A percentile compares a stretch with the other conserved stretches of the same genome.
Evolutionary conservation across 768 basidiomycete genomes (phyloP).

Genomic region (Kwoniella europaea): DNA sequence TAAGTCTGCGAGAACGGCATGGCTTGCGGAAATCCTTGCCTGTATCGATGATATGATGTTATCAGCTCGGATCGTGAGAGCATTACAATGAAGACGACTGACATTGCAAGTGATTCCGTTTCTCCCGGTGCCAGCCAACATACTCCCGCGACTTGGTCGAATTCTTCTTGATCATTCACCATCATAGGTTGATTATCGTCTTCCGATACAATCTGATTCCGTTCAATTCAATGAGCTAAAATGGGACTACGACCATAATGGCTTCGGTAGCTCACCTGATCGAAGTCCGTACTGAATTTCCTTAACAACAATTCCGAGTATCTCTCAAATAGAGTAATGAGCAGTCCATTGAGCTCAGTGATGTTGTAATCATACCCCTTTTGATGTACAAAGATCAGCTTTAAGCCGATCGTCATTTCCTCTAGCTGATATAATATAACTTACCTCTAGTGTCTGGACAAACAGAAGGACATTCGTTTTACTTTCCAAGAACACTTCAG

Average conservation of each 20-base stretch:
- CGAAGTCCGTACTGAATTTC: slow-evolving; percentile 80
- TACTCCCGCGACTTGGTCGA: slow-evolving; percentile 73
- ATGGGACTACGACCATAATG: too few relatives aligned
- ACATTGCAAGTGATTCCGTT: slow-evolving; percentile 62
- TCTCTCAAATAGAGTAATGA: slow-evolving; percentile 86
- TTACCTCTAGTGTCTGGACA: slow-evolving; percentile 88
- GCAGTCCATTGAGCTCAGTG: slow-evolving; percentile 76
- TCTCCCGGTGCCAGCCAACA: slow-evolving; percentile 82
- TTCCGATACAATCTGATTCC: slow-evolving; percentile 71
- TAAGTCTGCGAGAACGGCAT: slow-evolving; percentile 96
- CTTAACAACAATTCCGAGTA: slow-evolving; percentile 80
- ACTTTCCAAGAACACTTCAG: slow-evolving; percentile 77
- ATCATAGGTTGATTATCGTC: slow-evolving; percentile 93
- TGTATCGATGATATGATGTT: slow-evolving; percentile 54
- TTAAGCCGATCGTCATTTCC: too few relatives aligned
- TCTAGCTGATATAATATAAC: too few relatives aligned
- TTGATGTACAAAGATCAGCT: too few relatives aligned
- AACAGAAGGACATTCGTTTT: slow-evolving; percentile 85
- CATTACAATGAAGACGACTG: slow-evolving; percentile 14
- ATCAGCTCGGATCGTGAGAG: slow-evolving; percentile 1
- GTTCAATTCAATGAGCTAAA: not conserved
- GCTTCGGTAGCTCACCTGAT: slow-evolving; percentile 70
- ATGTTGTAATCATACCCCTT: slow-evolving; percentile 89
- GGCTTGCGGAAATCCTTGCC: slow-evolving; percentile 69
- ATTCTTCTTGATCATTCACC: slow-evolving; percentile 64